Percentiles rank a stretch among this genome's conserved stretches.
These are phyloP conservation scores for Viola odorata DNA, from an alignment of 345 rosid genomes.

Conservation along the genomic window DNA sequence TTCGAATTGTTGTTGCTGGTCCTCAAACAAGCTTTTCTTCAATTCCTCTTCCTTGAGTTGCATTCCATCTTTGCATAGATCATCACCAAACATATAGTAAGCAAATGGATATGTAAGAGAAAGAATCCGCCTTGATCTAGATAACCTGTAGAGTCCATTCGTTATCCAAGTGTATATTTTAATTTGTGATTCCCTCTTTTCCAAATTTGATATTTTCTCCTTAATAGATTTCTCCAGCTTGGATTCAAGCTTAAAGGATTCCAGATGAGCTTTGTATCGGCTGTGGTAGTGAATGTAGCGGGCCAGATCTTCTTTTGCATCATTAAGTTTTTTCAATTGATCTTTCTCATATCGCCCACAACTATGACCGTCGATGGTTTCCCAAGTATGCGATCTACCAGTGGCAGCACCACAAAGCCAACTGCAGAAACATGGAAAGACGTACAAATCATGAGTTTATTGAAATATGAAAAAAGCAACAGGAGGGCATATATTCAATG, in stretches of 20 bases:
- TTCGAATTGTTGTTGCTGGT: constrained; percentile 42
- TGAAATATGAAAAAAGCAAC: not conserved
- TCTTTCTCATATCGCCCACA: constrained; percentile 54
- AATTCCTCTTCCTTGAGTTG: constrained; percentile 30
- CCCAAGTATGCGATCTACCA: constrained; percentile 40
- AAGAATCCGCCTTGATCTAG: constrained; percentile 47
- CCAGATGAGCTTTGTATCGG: constrained; percentile 51
- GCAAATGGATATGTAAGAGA: constrained; percentile 55
- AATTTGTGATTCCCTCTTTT: constrained; percentile 29
- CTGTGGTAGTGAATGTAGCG: constrained; percentile 51
- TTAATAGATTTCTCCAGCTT: constrained; percentile 32
- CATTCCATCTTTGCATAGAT: constrained; percentile 39
- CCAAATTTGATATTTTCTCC: constrained; percentile 29
- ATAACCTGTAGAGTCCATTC: constrained; percentile 41
- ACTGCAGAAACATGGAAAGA: constrained; percentile 32
- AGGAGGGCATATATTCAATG: too few relatives aligned
- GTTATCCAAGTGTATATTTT: constrained; percentile 54
- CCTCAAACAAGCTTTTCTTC: constrained; percentile 37
- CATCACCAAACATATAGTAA: constrained; percentile 49
- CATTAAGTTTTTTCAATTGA: constrained; percentile 23
- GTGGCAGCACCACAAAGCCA: constrained; percentile 69
- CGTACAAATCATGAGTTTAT: constrained; percentile 1
- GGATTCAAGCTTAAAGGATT: constrained; percentile 48
- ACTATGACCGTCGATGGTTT: constrained; percentile 37
- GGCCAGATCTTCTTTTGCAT: constrained; percentile 34